Evolutionary conservation across 106 monocot genomes (phyloP).

Genomic region (Platanthera guangdongensis): DNA sequence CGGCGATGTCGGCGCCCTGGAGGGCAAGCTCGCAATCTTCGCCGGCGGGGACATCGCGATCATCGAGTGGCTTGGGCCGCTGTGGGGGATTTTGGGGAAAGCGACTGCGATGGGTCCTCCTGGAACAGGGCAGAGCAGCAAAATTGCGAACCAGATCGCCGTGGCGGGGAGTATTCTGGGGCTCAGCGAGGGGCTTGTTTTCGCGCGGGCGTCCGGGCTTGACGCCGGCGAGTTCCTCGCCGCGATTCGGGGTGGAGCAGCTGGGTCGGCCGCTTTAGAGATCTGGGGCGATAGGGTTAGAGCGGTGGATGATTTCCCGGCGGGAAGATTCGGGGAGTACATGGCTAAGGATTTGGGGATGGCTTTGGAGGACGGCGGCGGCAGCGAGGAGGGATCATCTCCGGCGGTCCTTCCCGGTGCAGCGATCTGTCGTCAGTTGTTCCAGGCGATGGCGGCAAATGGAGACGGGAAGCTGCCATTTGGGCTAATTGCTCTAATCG

Average conservation of each 20-base stretch:
- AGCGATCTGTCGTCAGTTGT: conserved; percentile 26
- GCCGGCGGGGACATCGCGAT: conserved; percentile 27
- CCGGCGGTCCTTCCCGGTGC: conserved; percentile 26
- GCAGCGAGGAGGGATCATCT: not conserved
- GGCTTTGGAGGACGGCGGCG: conserved; percentile 14
- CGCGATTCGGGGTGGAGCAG: conserved; percentile 22
- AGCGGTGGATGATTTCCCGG: conserved; percentile 17
- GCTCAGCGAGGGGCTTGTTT: conserved; percentile 30
- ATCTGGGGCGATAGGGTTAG: conserved; percentile 32
- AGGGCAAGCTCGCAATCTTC: conserved; percentile 34
- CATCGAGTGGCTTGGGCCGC: conserved; percentile 23
- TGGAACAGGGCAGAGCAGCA: conserved; percentile 47
- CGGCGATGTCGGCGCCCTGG: conserved; percentile 35
- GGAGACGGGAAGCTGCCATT: conserved; percentile 31
- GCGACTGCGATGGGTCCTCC: conserved; percentile 22
- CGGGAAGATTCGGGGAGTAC: conserved; percentile 35
- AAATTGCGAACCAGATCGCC: conserved; percentile 46
- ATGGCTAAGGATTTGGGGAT: conserved; percentile 50
- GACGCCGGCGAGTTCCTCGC: conserved; percentile 13
- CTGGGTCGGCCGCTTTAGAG: conserved; percentile 16
- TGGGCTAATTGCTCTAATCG: conserved; percentile 26
- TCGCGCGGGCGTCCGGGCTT: conserved; percentile 21
- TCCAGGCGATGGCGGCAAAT: conserved; percentile 30
- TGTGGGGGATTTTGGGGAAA: conserved; percentile 21
- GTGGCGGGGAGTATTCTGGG: conserved; percentile 23